A percentile compares a stretch with the other conserved stretches of the same genome.
phyloP scores from a whole-genome alignment of 176 grass and related monocot genomes.

The Saccharum officinarum region DNA sequence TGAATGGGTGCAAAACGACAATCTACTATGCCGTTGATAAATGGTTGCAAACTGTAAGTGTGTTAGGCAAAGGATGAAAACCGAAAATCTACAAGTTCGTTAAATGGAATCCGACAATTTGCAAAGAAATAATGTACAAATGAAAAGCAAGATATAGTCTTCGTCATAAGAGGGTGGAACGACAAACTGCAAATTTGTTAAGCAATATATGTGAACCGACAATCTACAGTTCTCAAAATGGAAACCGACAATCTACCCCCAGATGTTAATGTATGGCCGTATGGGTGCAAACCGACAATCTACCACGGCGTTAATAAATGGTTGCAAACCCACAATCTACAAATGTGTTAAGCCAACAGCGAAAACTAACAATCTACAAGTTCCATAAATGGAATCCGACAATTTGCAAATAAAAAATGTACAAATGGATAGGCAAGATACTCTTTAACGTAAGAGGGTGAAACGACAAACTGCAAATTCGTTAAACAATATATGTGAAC shows the following conservation, averaged over 20 bases:
- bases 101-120: neutral
- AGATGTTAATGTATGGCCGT: fast-evolving
- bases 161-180: neutral
- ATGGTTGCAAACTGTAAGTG: neutral
- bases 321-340: neutral
- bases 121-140: neutral
- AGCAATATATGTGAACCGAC: neutral
- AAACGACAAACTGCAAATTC: neutral
- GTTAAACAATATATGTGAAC: neutral
- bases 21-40: neutral
- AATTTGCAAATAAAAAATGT: neutral
- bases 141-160: too few relatives aligned
- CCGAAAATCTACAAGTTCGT: neutral
- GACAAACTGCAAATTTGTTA: neutral
- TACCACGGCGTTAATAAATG: neutral
- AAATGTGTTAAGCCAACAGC: neutral
- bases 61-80: neutral
- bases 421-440: too few relatives aligned
- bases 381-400: neutral
- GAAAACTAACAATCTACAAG: neutral
- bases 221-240: neutral
- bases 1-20: neutral
- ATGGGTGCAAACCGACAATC: neutral
- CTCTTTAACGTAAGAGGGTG: neutral
- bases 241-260: too few relatives aligned